Evolutionary conservation across 371 early-diverging fungal species (phyloP).

Genomic region (Catenaria anguillulae): DNA sequence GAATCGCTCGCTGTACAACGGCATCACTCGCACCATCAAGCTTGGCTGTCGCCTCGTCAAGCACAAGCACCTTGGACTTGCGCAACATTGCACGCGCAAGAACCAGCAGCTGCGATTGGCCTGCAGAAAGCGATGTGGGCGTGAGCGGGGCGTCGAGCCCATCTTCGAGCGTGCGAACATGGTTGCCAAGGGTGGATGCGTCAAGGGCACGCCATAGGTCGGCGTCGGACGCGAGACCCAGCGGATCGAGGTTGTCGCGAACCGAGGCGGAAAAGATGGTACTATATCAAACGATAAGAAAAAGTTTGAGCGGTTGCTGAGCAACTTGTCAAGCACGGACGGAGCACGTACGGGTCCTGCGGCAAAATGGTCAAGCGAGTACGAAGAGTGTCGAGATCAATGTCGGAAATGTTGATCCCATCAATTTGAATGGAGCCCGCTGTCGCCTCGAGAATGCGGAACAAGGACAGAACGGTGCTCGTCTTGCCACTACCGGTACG

Average conservation of each 20-base stretch:
- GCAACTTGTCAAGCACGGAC: constrained; percentile 69
- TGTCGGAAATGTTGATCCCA: constrained; percentile 58
- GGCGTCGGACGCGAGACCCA: constrained; percentile 44
- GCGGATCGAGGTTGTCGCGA: constrained; percentile 60
- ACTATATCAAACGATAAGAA: too few species aligned
- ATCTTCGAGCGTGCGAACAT: constrained; percentile 42
- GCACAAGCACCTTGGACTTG: constrained; percentile 51
- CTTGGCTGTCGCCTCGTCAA: too few species aligned
- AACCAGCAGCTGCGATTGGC: constrained; percentile 75
- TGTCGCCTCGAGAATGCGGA: constrained; percentile 76
- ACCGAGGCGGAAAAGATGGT: too few species aligned
- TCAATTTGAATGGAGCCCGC: constrained; percentile 56
- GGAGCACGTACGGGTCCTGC: too few species aligned
- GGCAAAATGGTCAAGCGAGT: constrained; percentile 74
- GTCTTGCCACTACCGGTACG: too few species aligned
- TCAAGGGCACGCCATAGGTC: constrained; percentile 72
- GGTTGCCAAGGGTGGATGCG: constrained; percentile 46
- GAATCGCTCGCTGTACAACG: too few species aligned
- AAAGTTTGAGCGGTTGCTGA: too few species aligned
- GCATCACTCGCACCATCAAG: too few species aligned
- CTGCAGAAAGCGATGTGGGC: constrained; percentile 50
- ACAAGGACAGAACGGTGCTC: too few species aligned
- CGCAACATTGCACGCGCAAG: constrained; percentile 73
- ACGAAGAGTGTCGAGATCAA: constrained; percentile 21
- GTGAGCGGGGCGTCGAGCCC: constrained; percentile 25